These are phyloP conservation scores for Arthroderma uncinatum DNA, from an alignment of 2,329 filamentous ascomycete species.

Conservation along the genomic window DNA sequence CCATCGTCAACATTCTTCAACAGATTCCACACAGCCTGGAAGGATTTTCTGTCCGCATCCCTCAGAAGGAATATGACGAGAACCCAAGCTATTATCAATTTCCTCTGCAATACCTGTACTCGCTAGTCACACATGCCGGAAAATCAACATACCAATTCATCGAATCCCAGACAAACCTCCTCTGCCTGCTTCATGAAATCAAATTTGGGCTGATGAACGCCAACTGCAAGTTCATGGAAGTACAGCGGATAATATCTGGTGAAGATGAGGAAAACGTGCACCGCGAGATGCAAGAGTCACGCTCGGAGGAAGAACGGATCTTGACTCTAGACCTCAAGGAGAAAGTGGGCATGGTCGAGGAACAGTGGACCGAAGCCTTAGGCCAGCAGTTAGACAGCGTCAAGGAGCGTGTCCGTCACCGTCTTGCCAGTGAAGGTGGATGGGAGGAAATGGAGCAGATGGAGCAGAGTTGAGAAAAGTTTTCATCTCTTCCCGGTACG, in stretches of 20 bases:
- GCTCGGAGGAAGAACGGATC: slow-evolving; percentile 54
- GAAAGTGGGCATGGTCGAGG: slow-evolving; percentile 80
- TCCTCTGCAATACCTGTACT: slow-evolving; percentile 84
- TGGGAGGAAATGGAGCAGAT: slow-evolving; percentile 68
- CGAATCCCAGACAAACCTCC: slow-evolving; percentile 80
- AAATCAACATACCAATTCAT: slow-evolving; percentile 96
- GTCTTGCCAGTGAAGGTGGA: slow-evolving; percentile 65
- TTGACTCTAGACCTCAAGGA: slow-evolving; percentile 85
- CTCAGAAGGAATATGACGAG: slow-evolving; percentile 66
- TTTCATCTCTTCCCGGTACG: neutral
- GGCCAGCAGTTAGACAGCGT: slow-evolving; percentile 63
- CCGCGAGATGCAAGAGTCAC: slow-evolving; percentile 46
- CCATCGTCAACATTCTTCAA: slow-evolving; percentile 64
- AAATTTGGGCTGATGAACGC: slow-evolving; percentile 65
- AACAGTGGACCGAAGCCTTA: slow-evolving; percentile 81
- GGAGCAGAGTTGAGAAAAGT: slow-evolving; percentile 20
- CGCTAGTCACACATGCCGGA: slow-evolving; percentile 71
- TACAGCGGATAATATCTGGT: slow-evolving; percentile 45
- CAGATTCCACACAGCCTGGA: slow-evolving; percentile 53
- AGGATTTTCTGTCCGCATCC: slow-evolving; percentile 64
- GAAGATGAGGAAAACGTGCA: slow-evolving; percentile 34
- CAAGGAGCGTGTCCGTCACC: slow-evolving; percentile 62
- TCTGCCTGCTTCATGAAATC: slow-evolving; percentile 84
- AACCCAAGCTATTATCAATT: slow-evolving; percentile 70
- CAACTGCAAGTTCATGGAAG: slow-evolving; percentile 55